These are phyloP conservation scores for Rhizopus microsporus DNA, from an alignment of 371 early-diverging fungal genomes.

Conservation along the genomic window DNA sequence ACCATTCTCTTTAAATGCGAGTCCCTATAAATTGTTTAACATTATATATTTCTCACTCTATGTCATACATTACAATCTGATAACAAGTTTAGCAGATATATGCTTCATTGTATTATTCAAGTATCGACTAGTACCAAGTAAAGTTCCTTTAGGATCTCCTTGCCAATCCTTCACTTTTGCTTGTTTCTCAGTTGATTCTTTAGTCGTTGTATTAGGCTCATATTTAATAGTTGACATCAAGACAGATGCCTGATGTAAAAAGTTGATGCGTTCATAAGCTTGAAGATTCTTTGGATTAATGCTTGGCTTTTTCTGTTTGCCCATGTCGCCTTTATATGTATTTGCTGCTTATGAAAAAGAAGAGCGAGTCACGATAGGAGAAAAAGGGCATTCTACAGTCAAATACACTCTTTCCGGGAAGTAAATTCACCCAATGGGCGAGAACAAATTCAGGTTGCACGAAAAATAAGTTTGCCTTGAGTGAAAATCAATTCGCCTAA, in stretches of 20 bases:
- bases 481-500: too few relatives aligned
- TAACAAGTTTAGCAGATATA: constrained; percentile 34
- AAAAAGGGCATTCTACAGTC: too few relatives aligned
- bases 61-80: constrained; percentile 35
- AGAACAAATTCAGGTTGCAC: too few relatives aligned
- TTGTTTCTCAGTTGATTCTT: constrained; percentile 1
- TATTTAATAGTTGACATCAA: constrained; percentile 36
- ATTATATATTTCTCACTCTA: background rate
- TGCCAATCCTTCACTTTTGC: constrained; percentile 14
- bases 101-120: constrained; percentile 41
- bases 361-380: background rate
- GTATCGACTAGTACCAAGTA: constrained; percentile 31
- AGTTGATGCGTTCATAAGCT: constrained; percentile 40
- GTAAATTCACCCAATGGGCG: too few relatives aligned
- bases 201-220: background rate
- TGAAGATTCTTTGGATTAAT: constrained; percentile 35
- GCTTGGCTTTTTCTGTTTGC: constrained; percentile 28
- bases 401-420: too few relatives aligned
- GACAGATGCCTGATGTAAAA: constrained; percentile 41
- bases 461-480: too few relatives aligned
- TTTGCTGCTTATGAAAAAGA: background rate
- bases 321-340: constrained; percentile 11
- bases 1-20: constrained; percentile 36
- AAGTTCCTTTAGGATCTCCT: constrained; percentile 27
- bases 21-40: constrained; percentile 24